Conservation (phyloP, 768 basidiomycete genomes). For the Galerina marginata region DNA sequence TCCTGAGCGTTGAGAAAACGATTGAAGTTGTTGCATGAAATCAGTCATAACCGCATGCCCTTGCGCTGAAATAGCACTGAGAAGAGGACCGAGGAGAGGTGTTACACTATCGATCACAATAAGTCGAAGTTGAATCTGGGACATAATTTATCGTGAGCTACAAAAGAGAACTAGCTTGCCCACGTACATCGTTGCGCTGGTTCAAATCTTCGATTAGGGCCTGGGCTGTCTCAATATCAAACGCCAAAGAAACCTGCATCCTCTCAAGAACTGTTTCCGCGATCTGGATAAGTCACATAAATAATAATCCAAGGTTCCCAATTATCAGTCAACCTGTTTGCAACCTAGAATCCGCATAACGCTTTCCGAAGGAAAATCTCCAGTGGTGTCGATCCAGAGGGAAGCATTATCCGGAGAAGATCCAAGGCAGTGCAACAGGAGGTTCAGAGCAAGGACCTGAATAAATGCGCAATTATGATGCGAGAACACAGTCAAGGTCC, state of each 20-base stretch:
- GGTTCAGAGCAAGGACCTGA: conserved; percentile 66
- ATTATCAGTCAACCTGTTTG: conserved; percentile 24
- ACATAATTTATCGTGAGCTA: neutral
- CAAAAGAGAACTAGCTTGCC: neutral
- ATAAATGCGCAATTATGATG: neutral
- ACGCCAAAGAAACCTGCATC: conserved; percentile 61
- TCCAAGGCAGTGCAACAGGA: conserved; percentile 59
- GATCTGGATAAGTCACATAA: conserved; percentile 21
- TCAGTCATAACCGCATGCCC: conserved; percentile 78
- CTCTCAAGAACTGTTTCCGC: conserved; percentile 50
- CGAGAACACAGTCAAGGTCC: neutral
- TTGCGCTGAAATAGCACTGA: conserved; percentile 71
- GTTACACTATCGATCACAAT: conserved; percentile 74
- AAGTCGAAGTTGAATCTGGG: conserved; percentile 36
- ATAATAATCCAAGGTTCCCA: neutral
- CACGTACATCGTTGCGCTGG: conserved; percentile 26
- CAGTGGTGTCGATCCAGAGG: conserved; percentile 77
- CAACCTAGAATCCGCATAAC: conserved; percentile 43
- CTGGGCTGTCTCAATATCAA: conserved; percentile 61
- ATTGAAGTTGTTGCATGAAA: conserved; percentile 69
- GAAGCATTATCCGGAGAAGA: conserved; percentile 41
- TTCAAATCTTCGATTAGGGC: conserved; percentile 53
- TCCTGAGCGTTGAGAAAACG: conserved; percentile 47
- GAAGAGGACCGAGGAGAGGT: conserved; percentile 62
- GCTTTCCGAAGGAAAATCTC: conserved; percentile 64